These are phyloP conservation scores for Scheffersomyces parashehatae DNA, from an alignment of 1,139 yeast genomes.

Conservation along the genomic window DNA sequence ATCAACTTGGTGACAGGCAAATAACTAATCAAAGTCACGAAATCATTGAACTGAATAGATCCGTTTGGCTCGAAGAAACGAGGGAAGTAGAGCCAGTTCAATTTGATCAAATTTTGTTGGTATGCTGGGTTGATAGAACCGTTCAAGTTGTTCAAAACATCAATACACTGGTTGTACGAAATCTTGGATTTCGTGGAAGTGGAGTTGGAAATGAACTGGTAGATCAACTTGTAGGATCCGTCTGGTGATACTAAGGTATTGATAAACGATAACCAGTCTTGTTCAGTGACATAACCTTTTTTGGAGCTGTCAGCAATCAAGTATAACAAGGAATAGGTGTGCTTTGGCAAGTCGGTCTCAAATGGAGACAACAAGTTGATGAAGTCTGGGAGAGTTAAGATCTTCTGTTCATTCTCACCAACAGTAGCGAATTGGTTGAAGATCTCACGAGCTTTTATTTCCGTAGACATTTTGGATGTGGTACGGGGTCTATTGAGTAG, in stretches of 20 bases:
- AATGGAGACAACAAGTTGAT: conserved; percentile 45
- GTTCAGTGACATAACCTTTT: conserved; percentile 61
- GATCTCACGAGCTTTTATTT: conserved; percentile 38
- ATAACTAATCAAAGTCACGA: conserved; percentile 43
- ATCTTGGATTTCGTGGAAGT: conserved; percentile 17
- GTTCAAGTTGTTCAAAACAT: conserved; percentile 38
- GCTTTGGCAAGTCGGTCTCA: conserved; percentile 41
- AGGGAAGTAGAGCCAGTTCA: conserved; percentile 48
- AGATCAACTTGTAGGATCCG: conserved; percentile 59
- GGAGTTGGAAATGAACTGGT: conserved; percentile 12
- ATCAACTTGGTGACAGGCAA: conserved; percentile 50
- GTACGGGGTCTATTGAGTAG: neutral
- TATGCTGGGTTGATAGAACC: conserved; percentile 43
- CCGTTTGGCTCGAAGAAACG: conserved; percentile 46
- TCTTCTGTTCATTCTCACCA: conserved; percentile 18
- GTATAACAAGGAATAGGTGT: conserved; percentile 52
- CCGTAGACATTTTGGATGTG: conserved; percentile 13
- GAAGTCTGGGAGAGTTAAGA: conserved; percentile 39
- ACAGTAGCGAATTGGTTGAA: conserved; percentile 42
- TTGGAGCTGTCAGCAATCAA: conserved; percentile 62
- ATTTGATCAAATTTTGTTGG: conserved; percentile 43
- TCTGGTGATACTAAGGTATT: conserved; percentile 54
- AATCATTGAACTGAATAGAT: conserved; percentile 39
- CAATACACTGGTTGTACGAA: conserved; percentile 42
- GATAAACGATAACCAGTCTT: conserved; percentile 63